Evolutionary conservation across 768 basidiomycete species (phyloP), one percentile per base, ranked within the genome.

Genomic region (Calocybe gangraenosa): DNA sequence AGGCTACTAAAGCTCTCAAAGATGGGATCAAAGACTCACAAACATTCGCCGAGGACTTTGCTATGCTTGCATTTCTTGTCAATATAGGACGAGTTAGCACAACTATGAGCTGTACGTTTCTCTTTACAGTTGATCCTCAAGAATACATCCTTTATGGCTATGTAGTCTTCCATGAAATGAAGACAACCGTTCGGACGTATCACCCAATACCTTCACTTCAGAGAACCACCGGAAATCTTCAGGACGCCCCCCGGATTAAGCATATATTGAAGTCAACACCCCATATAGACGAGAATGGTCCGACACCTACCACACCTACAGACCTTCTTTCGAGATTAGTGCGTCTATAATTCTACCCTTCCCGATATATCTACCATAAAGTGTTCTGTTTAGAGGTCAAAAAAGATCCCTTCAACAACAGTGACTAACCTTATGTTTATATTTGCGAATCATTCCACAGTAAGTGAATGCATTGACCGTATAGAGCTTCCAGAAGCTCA

Each of bases 61-160:
- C 79, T n/a, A 86, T 84, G 75, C 73, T 89, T 31, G 76, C 81
- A 1, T 66, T 89, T 3, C 66, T 88, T 20, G 81, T 85, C 17
- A 90, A 90, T 54, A 80, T 88, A n/a, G 86, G 86, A 21, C 69
- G 87, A 44, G 78, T 90, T 52, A 87, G 87, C 58, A 86, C 87
- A 4, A 90, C 87, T 3, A 81, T 88, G 76, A 87, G 87, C 48
- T 91, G 87, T 89, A 58, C 64, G 82, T 64, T 28, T 61, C n/a
- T 32, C 41, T 35, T 20, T 40, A 4, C 33, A 41, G 34, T 35
- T 52, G 18, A 43, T 40, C 47, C 34, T 15, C 1, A 22, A 11
- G 8, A 14, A 18, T 40, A 42, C 38, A 41, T 42, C 34, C 20
- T 36, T 47, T 19, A 48, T 18, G 21, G 20, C 28, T 37, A 38